These are phyloP conservation scores for Acorus calamus DNA, from an alignment of 106 monocot species.

Conservation along the genomic window DNA sequence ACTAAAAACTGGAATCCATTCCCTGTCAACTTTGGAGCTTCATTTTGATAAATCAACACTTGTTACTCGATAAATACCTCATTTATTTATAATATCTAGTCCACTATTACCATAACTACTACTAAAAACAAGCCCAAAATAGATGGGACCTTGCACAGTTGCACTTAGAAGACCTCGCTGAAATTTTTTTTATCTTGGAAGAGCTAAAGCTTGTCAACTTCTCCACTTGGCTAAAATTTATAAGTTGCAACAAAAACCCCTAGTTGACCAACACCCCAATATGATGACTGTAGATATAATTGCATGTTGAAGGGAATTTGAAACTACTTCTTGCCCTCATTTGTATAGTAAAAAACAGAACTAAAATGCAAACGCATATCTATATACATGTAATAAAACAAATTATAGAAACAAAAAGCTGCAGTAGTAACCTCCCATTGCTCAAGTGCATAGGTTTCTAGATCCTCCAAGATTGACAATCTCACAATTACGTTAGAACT, in stretches of 20 bases:
- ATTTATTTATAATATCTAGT: no score
- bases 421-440: conserved; percentile 79
- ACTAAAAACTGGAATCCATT: conserved; percentile 99
- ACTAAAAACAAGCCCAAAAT: neutral
- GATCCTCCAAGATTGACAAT: conserved; percentile 67
- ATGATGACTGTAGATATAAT: no score
- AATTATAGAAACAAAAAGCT: neutral
- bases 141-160: conserved; percentile 58
- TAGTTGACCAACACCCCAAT: conserved; percentile 9
- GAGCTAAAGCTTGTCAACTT: conserved; percentile 63
- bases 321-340: no score
- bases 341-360: no score
- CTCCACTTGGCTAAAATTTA: conserved; percentile 78
- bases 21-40: conserved; percentile 73
- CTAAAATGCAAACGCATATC: no score
- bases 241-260: conserved; percentile 92
- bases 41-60: conserved; percentile 29
- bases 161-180: conserved; percentile 93
- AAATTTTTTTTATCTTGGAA: conserved; percentile 82
- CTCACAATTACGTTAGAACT: conserved; percentile 44
- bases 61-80: neutral
- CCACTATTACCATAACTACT: no score
- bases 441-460: conserved; percentile 69
- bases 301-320: no score
- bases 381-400: neutral